phyloP scores from a whole-genome alignment of 306 rosid species.

The Medicago arabica region DNA sequence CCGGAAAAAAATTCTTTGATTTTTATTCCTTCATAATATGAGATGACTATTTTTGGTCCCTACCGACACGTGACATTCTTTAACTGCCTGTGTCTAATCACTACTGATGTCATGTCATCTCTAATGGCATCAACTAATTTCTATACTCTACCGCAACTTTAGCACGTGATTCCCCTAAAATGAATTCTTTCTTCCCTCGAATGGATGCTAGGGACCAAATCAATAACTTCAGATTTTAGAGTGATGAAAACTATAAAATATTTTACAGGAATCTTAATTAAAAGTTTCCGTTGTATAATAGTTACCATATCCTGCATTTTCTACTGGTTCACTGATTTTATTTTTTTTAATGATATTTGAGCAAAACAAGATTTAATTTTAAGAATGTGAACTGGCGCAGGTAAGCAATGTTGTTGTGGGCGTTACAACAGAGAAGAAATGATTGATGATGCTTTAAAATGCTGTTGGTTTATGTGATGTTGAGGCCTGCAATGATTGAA shows the following conservation, averaged over 20 bases:
- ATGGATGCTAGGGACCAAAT: background rate
- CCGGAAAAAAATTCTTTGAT: background rate
- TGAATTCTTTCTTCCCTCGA: background rate
- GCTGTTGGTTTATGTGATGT: conserved; percentile 46
- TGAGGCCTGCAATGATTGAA: conserved; percentile 34
- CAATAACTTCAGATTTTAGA: background rate
- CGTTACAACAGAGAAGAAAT: conserved; percentile 86
- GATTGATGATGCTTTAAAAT: conserved; percentile 34
- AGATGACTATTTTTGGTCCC: background rate
- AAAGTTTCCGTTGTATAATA: background rate
- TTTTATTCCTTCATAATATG: background rate
- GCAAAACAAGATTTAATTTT: conserved; percentile 19
- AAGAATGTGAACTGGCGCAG: conserved; percentile 55
- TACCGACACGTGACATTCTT: background rate
- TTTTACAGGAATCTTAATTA: background rate
- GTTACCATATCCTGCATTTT: background rate
- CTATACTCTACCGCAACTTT: too few relatives aligned
- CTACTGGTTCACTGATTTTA: conserved; percentile 1
- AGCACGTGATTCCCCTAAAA: background rate
- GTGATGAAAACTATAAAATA: background rate
- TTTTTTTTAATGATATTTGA: background rate
- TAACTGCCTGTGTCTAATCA: background rate
- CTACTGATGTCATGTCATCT: too few relatives aligned
- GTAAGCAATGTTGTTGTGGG: conserved; percentile 99
- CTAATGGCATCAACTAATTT: too few relatives aligned